phyloP scores from a whole-genome alignment of 2,329 filamentous ascomycete genomes.

The Fusarium subglutinans region DNA sequence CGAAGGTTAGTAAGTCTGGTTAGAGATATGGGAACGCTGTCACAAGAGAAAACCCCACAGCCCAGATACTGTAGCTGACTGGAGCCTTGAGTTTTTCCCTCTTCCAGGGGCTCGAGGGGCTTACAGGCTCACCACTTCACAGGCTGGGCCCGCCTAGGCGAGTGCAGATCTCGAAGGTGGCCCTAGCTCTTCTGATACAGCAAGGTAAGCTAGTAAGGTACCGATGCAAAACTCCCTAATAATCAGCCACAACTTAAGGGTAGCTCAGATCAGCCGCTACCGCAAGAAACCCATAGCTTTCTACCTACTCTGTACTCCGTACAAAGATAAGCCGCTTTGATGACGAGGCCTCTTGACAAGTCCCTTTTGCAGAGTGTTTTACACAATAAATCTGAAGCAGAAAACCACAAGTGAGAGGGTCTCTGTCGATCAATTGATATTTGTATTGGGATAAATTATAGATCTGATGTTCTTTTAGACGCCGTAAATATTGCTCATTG shows the following conservation, averaged over 20 bases:
- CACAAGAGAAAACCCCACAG: slow-evolving; percentile 45
- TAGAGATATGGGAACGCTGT: slow-evolving; percentile 43
- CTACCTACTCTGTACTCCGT: neutral
- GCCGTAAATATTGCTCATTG: neutral
- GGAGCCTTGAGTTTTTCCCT: slow-evolving; percentile 32
- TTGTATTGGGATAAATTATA: neutral
- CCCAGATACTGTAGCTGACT: slow-evolving; percentile 6
- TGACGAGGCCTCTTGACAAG: slow-evolving; percentile 26
- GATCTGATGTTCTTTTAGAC: neutral
- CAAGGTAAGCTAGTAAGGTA: slow-evolving; percentile 10
- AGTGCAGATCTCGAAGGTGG: slow-evolving; percentile 39
- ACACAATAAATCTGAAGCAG: neutral
- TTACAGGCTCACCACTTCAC: neutral
- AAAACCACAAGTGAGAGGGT: neutral
- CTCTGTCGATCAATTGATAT: neutral
- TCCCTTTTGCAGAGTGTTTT: neutral
- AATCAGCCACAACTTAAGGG: slow-evolving; percentile 3
- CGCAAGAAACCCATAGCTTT: neutral
- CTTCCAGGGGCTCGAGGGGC: slow-evolving; percentile 42
- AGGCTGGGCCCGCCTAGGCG: slow-evolving; percentile 7
- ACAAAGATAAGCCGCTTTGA: slow-evolving; percentile 22
- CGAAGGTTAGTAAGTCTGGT: neutral
- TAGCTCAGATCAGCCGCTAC: neutral
- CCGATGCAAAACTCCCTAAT: slow-evolving; percentile 6
- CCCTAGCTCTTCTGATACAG: slow-evolving; percentile 32